Base-by-base conservation (phyloP, 805 yeast genomes). In the Ogataea pini region DNA sequence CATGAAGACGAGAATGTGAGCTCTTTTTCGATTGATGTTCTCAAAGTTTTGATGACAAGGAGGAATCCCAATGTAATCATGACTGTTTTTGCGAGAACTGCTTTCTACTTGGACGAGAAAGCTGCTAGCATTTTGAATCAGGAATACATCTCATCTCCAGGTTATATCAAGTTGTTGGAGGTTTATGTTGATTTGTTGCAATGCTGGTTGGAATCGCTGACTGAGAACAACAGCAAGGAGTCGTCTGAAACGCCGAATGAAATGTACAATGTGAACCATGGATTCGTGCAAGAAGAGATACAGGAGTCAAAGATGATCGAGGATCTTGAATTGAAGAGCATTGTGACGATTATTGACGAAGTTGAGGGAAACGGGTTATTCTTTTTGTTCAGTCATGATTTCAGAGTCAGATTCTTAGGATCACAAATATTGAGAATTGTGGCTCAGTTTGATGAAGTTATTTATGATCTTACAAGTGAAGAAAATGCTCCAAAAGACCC, bases 311-410 rank as follows among this genome's bases (percentile, higher is more conserved):
- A 70, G 12, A 74, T 72, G 2, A 73, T 72, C 44, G 90, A 86
- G 52, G 87, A 83, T 48, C 65, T 87, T 31, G 92, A 87, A 60
- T 74, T 89, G 77, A 88, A 87, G 56, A 82, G 82, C 40, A 82
- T 89, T 14, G 82, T 89, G 52, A 86, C 96, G 0, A 85, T 87
- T 0, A 84, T 94, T 40, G 98, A 94, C 65, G 97, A 92, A 52
- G 88, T 92, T 8, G 99, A 94, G 67, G 97, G 99, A 0, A 89
- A 91, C 61, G 99, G 97, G 0, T 68, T 94, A 25, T 94, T 89
- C 60, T 92, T 95, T 61, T 71, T 94, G 18, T 88, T 96, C 59
- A 88, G 96, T 1, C 95, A 90, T 56, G 96, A 90, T 61, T 76
- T 85, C 36, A 73, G 78, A 19, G 78, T 89, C 10, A 73, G 99